Conservation (phyloP, 805 yeast species). For the Naumovozyma baii region DNA sequence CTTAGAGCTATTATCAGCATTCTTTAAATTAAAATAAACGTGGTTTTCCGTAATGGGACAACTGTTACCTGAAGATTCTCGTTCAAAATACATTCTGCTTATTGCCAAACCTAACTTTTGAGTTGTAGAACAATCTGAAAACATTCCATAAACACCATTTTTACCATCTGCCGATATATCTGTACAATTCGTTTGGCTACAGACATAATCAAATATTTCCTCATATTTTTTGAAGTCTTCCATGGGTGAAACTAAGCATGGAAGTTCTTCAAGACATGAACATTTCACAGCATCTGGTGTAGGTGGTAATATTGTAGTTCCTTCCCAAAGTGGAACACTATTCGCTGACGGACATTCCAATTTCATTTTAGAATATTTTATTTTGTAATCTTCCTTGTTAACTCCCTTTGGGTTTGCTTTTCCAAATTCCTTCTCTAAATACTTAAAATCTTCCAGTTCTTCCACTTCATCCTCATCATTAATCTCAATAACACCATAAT, state of each 20-base stretch:
- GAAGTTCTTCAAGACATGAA: constrained; percentile 47
- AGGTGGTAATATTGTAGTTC: constrained; percentile 53
- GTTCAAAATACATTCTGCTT: constrained; percentile 48
- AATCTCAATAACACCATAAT: constrained; percentile 60
- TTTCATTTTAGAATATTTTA: constrained; percentile 10
- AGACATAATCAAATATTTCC: constrained; percentile 46
- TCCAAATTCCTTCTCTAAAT: constrained; percentile 44
- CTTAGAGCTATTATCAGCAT: no score
- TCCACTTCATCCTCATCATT: constrained; percentile 35
- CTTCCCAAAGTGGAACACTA: constrained; percentile 42
- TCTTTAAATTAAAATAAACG: constrained; percentile 14
- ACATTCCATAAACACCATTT: constrained; percentile 53
- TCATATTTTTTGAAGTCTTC: constrained; percentile 43
- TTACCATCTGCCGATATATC: constrained; percentile 52
- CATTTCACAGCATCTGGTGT: constrained; percentile 55
- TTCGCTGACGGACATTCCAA: constrained; percentile 7
- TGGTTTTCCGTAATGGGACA: constrained; percentile 24
- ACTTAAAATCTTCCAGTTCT: constrained; percentile 50
- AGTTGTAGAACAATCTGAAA: constrained; percentile 54
- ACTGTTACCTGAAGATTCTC: constrained; percentile 28
- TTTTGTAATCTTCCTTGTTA: constrained; percentile 20
- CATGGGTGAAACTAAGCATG: constrained; percentile 45
- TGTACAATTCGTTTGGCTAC: constrained; percentile 48
- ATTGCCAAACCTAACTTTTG: constrained; percentile 55
- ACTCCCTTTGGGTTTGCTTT: constrained; percentile 40